phyloP scores from a whole-genome alignment of 805 yeast species.

The Citeromyces matritensis region DNA sequence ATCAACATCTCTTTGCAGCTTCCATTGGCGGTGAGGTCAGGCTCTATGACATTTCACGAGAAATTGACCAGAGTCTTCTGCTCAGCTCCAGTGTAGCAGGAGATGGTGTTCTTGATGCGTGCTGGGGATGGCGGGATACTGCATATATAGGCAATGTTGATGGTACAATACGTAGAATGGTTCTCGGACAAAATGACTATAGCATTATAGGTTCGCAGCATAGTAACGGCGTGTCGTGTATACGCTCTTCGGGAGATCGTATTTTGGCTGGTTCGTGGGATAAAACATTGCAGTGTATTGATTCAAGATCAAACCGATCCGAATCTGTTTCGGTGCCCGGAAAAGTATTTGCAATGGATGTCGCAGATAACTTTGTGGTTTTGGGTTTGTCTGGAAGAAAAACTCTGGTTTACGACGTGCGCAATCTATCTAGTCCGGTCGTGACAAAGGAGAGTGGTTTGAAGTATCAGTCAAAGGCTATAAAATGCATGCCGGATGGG shows the following conservation, averaged over 20 bases:
- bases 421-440: constrained; percentile 27
- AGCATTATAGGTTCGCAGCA: constrained; percentile 16
- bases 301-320: constrained; percentile 15
- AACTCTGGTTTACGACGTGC: constrained; percentile 41
- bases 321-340: constrained; percentile 15
- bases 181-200: constrained; percentile 23
- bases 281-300: constrained; percentile 29
- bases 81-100: too few relatives aligned
- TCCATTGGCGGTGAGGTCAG: constrained; percentile 1
- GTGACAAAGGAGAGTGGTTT: constrained; percentile 48
- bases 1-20: not conserved
- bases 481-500: constrained; percentile 37
- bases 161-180: constrained; percentile 36
- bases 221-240: not conserved
- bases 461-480: constrained; percentile 44
- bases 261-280: constrained; percentile 51
- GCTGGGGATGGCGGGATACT: too few relatives aligned
- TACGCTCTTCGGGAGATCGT: constrained; percentile 6
- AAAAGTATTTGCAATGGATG: constrained; percentile 53
- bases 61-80: too few relatives aligned
- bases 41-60: constrained; percentile 1
- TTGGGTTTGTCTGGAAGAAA: constrained; percentile 38
- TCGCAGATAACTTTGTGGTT: constrained; percentile 25
- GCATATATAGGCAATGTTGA: constrained; percentile 25
- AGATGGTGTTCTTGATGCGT: too few relatives aligned